These are phyloP conservation scores for Tympanopsis confertula DNA, from an alignment of 2,329 filamentous ascomycete genomes.

Conservation along the genomic window DNA sequence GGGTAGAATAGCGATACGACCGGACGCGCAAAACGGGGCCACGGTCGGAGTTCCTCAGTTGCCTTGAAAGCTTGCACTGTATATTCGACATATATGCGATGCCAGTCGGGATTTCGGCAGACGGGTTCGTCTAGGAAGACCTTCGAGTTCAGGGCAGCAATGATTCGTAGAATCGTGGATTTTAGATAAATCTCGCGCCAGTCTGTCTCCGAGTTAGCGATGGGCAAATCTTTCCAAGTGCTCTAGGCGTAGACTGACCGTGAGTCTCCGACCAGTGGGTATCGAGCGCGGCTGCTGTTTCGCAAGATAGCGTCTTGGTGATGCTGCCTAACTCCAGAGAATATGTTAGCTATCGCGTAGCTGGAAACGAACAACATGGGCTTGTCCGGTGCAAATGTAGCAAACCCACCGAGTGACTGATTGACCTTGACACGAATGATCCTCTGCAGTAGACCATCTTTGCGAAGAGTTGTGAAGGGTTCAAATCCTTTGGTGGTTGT, in stretches of 20 bases:
- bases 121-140: neutral
- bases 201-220: neutral
- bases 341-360: neutral
- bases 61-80: neutral
- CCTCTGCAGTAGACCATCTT: neutral
- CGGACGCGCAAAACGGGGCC: neutral
- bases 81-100: neutral
- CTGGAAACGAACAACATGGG: neutral
- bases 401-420: neutral
- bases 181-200: neutral
- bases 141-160: neutral
- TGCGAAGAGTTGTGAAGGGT: neutral
- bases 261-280: neutral
- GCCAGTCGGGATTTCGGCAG: neutral
- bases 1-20: neutral
- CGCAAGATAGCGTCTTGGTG: neutral
- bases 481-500: neutral
- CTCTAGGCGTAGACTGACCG: no score
- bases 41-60: neutral
- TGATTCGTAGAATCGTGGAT: neutral
- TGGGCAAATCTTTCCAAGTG: neutral
- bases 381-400: neutral
- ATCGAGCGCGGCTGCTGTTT: neutral
- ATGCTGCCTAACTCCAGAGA: no score
- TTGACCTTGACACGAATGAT: neutral